These are phyloP conservation scores for Liriodendron chinense DNA, from an alignment of 164 flowering plant genomes.

Conservation along the genomic window DNA sequence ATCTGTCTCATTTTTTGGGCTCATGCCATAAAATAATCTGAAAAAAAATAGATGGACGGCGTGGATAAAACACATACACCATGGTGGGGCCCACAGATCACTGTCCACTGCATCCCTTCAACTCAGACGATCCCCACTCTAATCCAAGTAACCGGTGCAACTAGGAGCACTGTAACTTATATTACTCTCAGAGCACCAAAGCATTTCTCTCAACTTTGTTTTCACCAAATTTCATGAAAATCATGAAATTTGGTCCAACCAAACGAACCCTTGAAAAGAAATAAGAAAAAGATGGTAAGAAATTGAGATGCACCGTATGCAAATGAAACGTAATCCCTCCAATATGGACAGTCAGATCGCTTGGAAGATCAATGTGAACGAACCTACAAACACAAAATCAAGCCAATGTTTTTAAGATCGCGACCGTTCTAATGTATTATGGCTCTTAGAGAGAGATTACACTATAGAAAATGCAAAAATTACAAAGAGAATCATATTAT, in stretches of 20 bases:
- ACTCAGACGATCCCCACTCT: too few relatives aligned
- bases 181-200: neutral
- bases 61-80: too few relatives aligned
- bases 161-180: neutral
- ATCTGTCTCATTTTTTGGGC: too few relatives aligned
- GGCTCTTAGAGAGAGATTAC: too few relatives aligned
- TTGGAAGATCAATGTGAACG: conserved; percentile 22
- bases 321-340: conserved; percentile 40
- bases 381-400: conserved; percentile 30
- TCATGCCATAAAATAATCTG: too few relatives aligned
- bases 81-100: too few relatives aligned
- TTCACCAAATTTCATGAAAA: neutral
- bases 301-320: conserved; percentile 36
- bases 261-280: neutral
- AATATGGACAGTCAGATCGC: conserved; percentile 37
- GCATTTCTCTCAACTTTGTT: neutral
- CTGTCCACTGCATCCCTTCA: too few relatives aligned
- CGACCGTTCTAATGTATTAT: too few relatives aligned
- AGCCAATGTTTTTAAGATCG: too few relatives aligned
- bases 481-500: too few relatives aligned
- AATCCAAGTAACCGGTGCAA: neutral
- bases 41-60: too few relatives aligned
- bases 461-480: too few relatives aligned
- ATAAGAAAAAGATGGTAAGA: neutral
- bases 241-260: neutral